phyloP scores from a whole-genome alignment of 1,139 yeast species.

The Debaryomycetaceae sp. region DNA sequence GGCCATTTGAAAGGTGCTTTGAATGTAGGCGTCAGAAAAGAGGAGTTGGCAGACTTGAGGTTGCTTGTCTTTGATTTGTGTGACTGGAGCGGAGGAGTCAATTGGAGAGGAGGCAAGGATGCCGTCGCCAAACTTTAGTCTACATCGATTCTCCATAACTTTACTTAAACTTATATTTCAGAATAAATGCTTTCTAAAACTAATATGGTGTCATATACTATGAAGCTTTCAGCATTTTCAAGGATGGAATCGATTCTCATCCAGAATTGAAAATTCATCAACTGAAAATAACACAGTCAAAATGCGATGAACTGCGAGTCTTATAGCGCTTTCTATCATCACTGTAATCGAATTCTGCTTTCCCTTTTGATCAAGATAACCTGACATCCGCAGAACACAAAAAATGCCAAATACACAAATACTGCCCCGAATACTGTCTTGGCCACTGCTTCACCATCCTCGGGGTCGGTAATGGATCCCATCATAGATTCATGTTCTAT shows the following conservation, averaged over 20 bases:
- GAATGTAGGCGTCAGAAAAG: constrained; percentile 69
- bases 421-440: constrained; percentile 89
- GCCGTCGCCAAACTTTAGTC: constrained; percentile 52
- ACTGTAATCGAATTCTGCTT: constrained; percentile 45
- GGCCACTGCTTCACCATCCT: constrained; percentile 91
- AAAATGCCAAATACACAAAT: constrained; percentile 72
- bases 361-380: constrained; percentile 61
- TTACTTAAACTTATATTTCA: background rate
- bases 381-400: constrained; percentile 87
- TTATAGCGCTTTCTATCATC: background rate
- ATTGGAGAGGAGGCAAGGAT: constrained; percentile 53
- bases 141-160: background rate
- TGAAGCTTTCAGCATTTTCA: background rate
- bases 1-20: constrained; percentile 87
- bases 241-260: background rate
- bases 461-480: constrained; percentile 89
- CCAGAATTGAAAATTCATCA: background rate
- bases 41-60: constrained; percentile 60
- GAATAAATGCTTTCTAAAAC: background rate
- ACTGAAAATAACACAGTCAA: background rate
- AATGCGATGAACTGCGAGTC: background rate
- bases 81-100: constrained; percentile 66
- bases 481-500: constrained; percentile 85
- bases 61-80: constrained; percentile 62
- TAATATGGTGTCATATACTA: background rate